Conservation (phyloP, 1,139 yeast genomes). For the Ogataea hybrid region DNA sequence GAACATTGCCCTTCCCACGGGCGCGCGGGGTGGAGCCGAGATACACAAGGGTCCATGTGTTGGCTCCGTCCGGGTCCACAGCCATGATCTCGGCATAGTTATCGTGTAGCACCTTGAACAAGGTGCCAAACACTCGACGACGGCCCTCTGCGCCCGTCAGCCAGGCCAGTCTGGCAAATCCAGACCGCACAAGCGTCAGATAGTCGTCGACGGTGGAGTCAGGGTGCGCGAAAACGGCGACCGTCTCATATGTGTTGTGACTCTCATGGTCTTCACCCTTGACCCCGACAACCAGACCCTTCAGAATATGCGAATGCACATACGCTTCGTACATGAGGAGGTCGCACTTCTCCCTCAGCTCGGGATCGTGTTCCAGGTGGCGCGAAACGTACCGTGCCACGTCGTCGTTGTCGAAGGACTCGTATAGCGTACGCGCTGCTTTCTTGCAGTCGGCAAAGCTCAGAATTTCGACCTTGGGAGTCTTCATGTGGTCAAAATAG, state of each 20-base stretch:
- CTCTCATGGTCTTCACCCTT: constrained; percentile 32
- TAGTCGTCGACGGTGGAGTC: constrained; percentile 46
- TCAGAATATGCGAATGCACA: constrained; percentile 52
- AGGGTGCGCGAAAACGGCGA: constrained; percentile 63
- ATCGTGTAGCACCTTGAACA: constrained; percentile 57
- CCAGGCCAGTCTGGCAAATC: constrained; percentile 55
- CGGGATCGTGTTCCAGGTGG: constrained; percentile 41
- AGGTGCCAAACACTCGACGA: constrained; percentile 51
- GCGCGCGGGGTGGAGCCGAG: constrained; percentile 58
- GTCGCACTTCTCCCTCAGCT: constrained; percentile 41
- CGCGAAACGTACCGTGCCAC: constrained; percentile 48
- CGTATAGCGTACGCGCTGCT: constrained; percentile 53
- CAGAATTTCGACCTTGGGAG: constrained; percentile 33
- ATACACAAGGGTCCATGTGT: constrained; percentile 57
- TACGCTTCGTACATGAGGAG: constrained; percentile 53
- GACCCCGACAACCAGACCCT: constrained; percentile 54
- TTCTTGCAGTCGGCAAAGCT: constrained; percentile 45
- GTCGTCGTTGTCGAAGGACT: constrained; percentile 51
- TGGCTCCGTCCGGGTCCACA: constrained; percentile 34
- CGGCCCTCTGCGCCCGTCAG: constrained; percentile 52
- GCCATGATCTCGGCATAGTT: constrained; percentile 35
- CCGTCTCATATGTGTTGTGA: constrained; percentile 53
- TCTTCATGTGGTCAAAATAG: constrained; percentile 6
- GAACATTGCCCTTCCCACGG: constrained; percentile 66
- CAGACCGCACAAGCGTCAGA: constrained; percentile 52